Evolutionary conservation across 2,329 filamentous ascomycete genomes (phyloP), one percentile per base, ranked within the genome.

Genomic region (Botrytis aclada): DNA sequence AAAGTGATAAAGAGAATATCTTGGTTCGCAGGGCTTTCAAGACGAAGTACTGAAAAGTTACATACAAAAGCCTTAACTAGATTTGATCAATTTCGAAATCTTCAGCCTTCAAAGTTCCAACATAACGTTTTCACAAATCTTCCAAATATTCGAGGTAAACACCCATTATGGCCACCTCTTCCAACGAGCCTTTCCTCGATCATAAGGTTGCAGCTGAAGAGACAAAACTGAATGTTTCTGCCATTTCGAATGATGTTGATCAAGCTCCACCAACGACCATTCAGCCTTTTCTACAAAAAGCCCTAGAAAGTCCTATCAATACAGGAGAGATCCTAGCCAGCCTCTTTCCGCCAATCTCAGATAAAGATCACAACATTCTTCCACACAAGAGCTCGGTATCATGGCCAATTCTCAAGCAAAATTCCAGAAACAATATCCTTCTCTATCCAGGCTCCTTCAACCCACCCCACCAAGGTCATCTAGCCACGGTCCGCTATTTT

Each of bases 391-490:
- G 18, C 18, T 3, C 39, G 1, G 29, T 29, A 10, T 8, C 25
- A 22, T 56, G 47, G 25, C 65, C 65, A 7, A 32, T 41, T n/a
- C 65, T 67, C 18, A 22, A 67, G 2, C 1, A 34, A 12, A 32
- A 41, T 22, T 6, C 25, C 34, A 67, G n/a, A 41, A 67, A 67
- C 18, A 67, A 56, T 3, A 56, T 67, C 10, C 34, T 67, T 37
- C 47, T 67, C 1, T 67, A 67, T 12, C 25, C 47, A 32, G 65
- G 65, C 47, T 67, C 34, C 16, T 67, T 67, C 18, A 67, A 67
- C 18, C 65, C 65, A 32, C 65, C 47, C 18, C 65, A 67, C 4
- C 65, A 56, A 41, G 65, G 65, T 7, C 47, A 67, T 22, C 47
- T 67, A 10, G 65, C 65, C 25, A 67, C 65, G 2, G 41, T 67